A percentile compares a stretch with the other conserved stretches of the same genome.
Evolutionary conservation across 2,329 filamentous ascomycete species (phyloP).

Genomic region (Mycogone perniciosa): DNA sequence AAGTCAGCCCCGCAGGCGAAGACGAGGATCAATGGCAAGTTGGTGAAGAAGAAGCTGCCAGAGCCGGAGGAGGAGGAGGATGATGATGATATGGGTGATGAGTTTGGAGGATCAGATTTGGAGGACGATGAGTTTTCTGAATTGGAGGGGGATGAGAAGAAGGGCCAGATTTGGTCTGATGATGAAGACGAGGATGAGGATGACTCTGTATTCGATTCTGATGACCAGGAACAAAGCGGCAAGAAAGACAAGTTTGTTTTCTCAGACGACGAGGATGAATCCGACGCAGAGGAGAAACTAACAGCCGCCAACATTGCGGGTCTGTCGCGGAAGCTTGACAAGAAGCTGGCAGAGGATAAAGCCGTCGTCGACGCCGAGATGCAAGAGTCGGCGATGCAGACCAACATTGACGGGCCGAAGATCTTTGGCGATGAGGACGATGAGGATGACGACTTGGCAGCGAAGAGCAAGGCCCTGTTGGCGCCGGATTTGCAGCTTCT

Average conservation of each 20-base stretch:
- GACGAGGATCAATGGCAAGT: conserved; percentile 12
- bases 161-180: conserved; percentile 24
- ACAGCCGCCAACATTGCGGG: conserved; percentile 96
- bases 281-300: conserved; percentile 80
- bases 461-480: conserved; percentile 57
- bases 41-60: conserved; percentile 17
- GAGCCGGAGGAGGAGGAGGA: conserved; percentile 37
- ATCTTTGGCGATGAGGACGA: conserved; percentile 50
- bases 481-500: conserved; percentile 88
- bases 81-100: conserved; percentile 35
- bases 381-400: conserved; percentile 79
- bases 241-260: conserved; percentile 62
- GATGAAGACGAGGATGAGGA: conserved; percentile 31
- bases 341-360: conserved; percentile 67
- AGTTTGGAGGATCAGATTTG: conserved; percentile 42
- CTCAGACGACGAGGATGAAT: conserved; percentile 89
- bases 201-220: conserved; percentile 65
- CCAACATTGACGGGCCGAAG: conserved; percentile 78
- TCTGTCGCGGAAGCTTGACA: conserved; percentile 77
- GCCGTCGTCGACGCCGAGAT: conserved; percentile 81
- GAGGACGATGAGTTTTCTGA: conserved; percentile 33
- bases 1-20: conserved; percentile 18
- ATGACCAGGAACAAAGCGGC: conserved; percentile 45
- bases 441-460: conserved; percentile 53
- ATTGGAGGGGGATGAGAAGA: conserved; percentile 2